A percentile compares a stretch with the other conserved stretches of the same genome.
Evolutionary conservation across 2,329 filamentous ascomycete genomes (phyloP).

Genomic region (Cercospora nicotianae): DNA sequence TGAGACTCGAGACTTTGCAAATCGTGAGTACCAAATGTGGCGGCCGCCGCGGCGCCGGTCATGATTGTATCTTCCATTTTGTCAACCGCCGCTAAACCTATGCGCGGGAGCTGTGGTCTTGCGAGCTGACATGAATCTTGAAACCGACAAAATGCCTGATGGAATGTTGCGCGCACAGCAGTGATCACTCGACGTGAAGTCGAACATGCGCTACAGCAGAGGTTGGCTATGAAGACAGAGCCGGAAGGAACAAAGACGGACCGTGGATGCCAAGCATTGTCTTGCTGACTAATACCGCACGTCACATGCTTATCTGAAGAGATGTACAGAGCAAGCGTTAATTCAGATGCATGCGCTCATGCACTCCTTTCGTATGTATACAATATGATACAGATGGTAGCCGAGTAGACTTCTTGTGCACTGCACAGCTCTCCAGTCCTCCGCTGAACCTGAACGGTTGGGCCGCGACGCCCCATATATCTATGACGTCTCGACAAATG

Average conservation of each 20-base stretch:
- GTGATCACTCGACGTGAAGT: background rate
- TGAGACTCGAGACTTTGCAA: background rate
- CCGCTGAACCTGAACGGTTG: background rate
- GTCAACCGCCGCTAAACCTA: conserved; percentile 10
- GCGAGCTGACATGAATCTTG: background rate
- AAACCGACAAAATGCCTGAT: background rate
- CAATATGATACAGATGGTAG: background rate
- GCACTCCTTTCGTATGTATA: background rate
- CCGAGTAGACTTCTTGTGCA: background rate
- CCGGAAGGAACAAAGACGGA: background rate
- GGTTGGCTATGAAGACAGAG: background rate
- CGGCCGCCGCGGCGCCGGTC: background rate
- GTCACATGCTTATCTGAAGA: background rate
- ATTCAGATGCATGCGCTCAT: background rate
- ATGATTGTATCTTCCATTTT: conserved; percentile 13
- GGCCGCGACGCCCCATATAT: background rate
- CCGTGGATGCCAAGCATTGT: background rate
- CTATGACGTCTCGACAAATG: background rate
- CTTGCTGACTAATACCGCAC: background rate
- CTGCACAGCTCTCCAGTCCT: background rate
- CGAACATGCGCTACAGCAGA: background rate
- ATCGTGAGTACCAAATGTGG: conserved; percentile 4
- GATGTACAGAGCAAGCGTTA: background rate
- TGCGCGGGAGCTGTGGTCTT: background rate
- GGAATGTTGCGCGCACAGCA: background rate